Conservation (phyloP, 2,329 filamentous ascomycete genomes). For the Penicillium oxalicum region DNA sequence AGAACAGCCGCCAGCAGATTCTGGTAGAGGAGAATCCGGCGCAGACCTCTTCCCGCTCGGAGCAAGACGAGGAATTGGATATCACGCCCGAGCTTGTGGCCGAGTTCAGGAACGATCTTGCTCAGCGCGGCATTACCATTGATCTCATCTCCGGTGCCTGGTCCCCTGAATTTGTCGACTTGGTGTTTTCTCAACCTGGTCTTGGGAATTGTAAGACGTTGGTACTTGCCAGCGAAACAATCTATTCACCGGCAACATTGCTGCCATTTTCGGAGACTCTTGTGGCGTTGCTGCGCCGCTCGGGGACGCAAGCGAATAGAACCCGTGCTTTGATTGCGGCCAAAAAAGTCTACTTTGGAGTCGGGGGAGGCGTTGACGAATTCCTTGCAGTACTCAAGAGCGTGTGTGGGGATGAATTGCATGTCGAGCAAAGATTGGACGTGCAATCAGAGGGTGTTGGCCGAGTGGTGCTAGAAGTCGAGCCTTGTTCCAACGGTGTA, state of each 20-base stretch:
- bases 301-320: constrained; percentile 10
- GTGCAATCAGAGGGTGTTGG: constrained; percentile 41
- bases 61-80: constrained; percentile 39
- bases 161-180: constrained; percentile 44
- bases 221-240: constrained; percentile 59
- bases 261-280: constrained; percentile 52
- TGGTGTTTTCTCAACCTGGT: constrained; percentile 35
- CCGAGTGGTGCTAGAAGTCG: constrained; percentile 39
- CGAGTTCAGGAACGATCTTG: constrained; percentile 43
- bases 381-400: constrained; percentile 39
- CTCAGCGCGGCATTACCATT: constrained; percentile 41
- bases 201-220: constrained; percentile 36
- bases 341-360: constrained; percentile 62
- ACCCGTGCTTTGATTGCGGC: constrained; percentile 54
- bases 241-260: constrained; percentile 54
- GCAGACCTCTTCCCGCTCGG: constrained; percentile 6
- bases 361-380: constrained; percentile 59
- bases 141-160: constrained; percentile 57
- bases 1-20: constrained; percentile 17
- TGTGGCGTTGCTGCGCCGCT: constrained; percentile 44
- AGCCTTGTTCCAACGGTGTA: constrained; percentile 5
- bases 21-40: neutral
- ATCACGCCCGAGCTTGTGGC: constrained; percentile 45
- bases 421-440: constrained; percentile 30
- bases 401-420: constrained; percentile 22